phyloP scores from a whole-genome alignment of 2,329 filamentous ascomycete species.

The Fusarium humuli region DNA sequence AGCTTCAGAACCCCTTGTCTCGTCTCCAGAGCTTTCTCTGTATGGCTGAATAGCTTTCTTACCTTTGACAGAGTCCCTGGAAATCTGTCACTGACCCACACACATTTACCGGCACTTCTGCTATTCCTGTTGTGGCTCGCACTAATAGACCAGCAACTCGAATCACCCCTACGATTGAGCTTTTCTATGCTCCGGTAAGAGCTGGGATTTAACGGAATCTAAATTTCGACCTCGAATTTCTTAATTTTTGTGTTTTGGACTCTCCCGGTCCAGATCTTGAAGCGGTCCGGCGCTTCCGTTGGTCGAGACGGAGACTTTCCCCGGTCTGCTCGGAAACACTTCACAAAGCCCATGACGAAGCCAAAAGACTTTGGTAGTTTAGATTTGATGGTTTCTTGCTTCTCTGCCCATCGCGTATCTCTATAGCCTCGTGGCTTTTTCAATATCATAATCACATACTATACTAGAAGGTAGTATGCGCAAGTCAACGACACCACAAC shows the following conservation, averaged over 20 bases:
- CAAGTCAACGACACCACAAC: slow-evolving; percentile 42
- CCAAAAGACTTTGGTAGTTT: slow-evolving; percentile 16
- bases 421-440: slow-evolving; percentile 2
- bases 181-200: slow-evolving; percentile 10
- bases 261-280: slow-evolving; percentile 37
- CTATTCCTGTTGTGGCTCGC: slow-evolving; percentile 40
- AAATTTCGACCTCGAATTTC: slow-evolving; percentile 9
- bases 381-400: slow-evolving; percentile 11
- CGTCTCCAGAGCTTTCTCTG: neutral
- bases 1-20: slow-evolving; percentile 8
- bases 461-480: slow-evolving; percentile 17
- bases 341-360: slow-evolving; percentile 29
- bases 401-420: slow-evolving; percentile 7
- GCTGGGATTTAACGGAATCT: slow-evolving; percentile 10
- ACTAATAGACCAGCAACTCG: slow-evolving; percentile 40
- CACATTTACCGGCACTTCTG: slow-evolving; percentile 30
- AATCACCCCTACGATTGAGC: slow-evolving; percentile 23
- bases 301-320: slow-evolving; percentile 33
- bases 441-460: slow-evolving; percentile 4
- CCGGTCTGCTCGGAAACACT: slow-evolving; percentile 37
- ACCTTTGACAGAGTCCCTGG: neutral
- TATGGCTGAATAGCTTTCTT: neutral
- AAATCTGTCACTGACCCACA: slow-evolving; percentile 42
- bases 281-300: slow-evolving; percentile 45
- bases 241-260: slow-evolving; percentile 23